phyloP scores from a whole-genome alignment of 1,284 basidiomycete genomes.

The Nidula niveotomentosa region DNA sequence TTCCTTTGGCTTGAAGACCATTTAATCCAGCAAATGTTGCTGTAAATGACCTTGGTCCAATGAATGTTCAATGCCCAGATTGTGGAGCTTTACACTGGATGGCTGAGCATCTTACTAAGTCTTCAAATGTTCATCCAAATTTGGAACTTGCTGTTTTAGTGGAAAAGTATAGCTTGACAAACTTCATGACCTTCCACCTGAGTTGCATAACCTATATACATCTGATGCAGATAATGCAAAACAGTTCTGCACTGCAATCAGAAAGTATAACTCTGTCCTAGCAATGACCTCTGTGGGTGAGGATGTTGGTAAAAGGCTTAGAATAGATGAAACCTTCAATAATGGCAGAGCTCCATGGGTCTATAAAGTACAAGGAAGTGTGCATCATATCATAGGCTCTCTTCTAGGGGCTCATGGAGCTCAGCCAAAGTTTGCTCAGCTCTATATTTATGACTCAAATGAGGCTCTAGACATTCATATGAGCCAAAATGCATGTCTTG shows the following conservation, averaged over 20 bases:
- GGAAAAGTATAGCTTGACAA: not conserved
- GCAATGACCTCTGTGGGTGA: not conserved
- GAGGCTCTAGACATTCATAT: conserved; percentile 1
- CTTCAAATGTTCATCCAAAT: not conserved
- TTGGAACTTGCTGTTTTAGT: conserved; percentile 1
- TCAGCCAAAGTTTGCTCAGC: conserved; percentile 1
- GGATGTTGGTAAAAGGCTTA: not conserved
- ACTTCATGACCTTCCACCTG: not conserved
- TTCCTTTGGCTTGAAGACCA: not conserved
- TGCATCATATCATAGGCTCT: conserved; percentile 3
- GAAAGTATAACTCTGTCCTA: conserved; percentile 10
- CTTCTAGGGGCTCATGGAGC: not conserved
- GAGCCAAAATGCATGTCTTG: not conserved
- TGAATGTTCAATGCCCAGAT: conserved; percentile 5
- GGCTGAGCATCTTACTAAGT: not conserved
- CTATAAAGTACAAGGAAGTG: not conserved
- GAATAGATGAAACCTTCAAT: not conserved
- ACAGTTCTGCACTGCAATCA: conserved; percentile 3
- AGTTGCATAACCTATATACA: not conserved
- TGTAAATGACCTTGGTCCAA: not conserved
- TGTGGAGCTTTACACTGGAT: conserved; percentile 2
- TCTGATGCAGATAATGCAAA: not conserved
- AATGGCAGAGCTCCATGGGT: not conserved
- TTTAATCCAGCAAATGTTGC: not conserved
- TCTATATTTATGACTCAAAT: conserved; percentile 6